Percentiles rank a stretch among this genome's conserved stretches.
Evolutionary conservation across 148 eudicot genomes (phyloP).

Genomic region (Silene conica): DNA sequence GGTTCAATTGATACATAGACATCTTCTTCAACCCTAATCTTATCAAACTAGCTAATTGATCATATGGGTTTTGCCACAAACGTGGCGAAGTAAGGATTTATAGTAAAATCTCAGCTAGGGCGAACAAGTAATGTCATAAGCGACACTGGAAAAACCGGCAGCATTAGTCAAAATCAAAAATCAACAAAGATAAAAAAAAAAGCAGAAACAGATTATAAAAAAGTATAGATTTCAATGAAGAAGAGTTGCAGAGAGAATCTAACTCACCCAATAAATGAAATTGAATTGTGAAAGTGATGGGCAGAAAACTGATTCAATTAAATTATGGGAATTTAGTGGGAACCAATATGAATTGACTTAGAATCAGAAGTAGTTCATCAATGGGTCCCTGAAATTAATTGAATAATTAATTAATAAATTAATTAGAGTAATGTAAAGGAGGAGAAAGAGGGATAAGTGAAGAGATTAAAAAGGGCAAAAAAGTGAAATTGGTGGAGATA

Average conservation of each 20-base stretch:
- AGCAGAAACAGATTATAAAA: not conserved
- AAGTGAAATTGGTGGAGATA: not conserved
- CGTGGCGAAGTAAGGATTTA: too few species aligned
- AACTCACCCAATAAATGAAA: not conserved
- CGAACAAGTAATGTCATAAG: too few species aligned
- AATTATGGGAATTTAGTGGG: not conserved
- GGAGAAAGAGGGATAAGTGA: not conserved
- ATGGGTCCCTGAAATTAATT: not conserved
- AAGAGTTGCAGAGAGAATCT: not conserved
- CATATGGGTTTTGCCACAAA: conserved; percentile 6
- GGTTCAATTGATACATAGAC: not conserved
- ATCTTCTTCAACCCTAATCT: not conserved
- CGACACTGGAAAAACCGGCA: too few species aligned
- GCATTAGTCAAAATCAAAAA: not conserved
- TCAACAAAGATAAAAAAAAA: not conserved
- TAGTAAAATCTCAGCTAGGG: too few species aligned
- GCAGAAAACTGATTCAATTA: not conserved
- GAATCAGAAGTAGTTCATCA: not conserved
- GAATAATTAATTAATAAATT: not conserved
- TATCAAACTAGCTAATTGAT: not conserved
- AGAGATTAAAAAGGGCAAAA: not conserved
- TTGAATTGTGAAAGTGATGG: not conserved
- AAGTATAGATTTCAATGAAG: not conserved
- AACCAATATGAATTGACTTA: not conserved
- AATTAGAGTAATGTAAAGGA: not conserved